Conservation (phyloP, 1,284 basidiomycete species). For the Malassezia nana region DNA sequence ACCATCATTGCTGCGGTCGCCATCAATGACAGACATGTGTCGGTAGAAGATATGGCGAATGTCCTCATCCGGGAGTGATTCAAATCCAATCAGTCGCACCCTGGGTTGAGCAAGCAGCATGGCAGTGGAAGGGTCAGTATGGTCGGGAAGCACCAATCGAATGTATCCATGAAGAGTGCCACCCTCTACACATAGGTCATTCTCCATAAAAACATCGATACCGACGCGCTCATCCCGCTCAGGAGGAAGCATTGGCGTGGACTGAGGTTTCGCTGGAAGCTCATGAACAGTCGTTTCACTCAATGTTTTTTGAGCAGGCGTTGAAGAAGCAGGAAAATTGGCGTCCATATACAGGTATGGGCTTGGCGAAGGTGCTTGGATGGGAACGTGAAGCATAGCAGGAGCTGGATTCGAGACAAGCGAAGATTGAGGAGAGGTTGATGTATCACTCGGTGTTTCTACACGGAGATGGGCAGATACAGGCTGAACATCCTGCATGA, state of each 20-base stretch:
- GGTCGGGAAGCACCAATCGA: constrained; percentile 60
- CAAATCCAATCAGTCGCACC: constrained; percentile 75
- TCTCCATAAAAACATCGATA: constrained; percentile 70
- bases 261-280: constrained; percentile 19
- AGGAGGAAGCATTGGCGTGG: constrained; percentile 12
- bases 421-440: background rate
- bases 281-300: constrained; percentile 5
- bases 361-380: background rate
- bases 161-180: constrained; percentile 64
- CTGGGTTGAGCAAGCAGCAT: constrained; percentile 69
- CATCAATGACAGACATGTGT: constrained; percentile 57
- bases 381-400: background rate
- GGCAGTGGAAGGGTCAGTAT: constrained; percentile 51
- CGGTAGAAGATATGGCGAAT: constrained; percentile 78
- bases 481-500: constrained; percentile 2
- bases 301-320: constrained; percentile 3
- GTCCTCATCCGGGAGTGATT: constrained; percentile 58
- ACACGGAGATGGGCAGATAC: constrained; percentile 1
- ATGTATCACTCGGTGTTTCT: constrained; percentile 11
- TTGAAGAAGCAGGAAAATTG: constrained; percentile 16
- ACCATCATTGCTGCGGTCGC: constrained; percentile 31
- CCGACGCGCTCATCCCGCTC: constrained; percentile 58
- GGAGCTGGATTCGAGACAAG: background rate
- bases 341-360: background rate
- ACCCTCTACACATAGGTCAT: constrained; percentile 70